These are phyloP conservation scores for Hypsizygus ulmarius DNA, from an alignment of 1,284 basidiomycete species.

Conservation along the genomic window DNA sequence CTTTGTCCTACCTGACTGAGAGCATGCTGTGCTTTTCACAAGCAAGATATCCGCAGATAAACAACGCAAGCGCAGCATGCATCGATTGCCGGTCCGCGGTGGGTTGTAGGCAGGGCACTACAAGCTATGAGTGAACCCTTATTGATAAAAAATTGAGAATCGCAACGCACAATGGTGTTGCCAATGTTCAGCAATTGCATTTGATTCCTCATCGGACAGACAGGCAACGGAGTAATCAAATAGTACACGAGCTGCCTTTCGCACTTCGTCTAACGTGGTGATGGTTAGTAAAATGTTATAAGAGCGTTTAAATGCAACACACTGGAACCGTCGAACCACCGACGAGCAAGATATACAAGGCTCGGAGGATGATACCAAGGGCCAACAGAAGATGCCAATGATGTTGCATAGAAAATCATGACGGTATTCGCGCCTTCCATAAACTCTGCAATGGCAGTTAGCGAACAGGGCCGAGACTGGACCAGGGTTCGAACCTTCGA, in stretches of 20 bases:
- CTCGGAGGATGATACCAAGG: constrained; percentile 61
- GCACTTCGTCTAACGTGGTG: constrained; percentile 57
- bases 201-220: constrained; percentile 66
- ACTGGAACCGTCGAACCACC: constrained; percentile 77
- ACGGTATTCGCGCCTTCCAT: constrained; percentile 66
- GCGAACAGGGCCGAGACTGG: constrained; percentile 10
- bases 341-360: constrained; percentile 66
- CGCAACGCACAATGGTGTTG: constrained; percentile 54
- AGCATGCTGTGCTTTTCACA: constrained; percentile 79
- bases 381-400: constrained; percentile 61
- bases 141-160: background rate
- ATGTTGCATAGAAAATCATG: constrained; percentile 74
- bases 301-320: constrained; percentile 23
- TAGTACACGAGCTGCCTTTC: constrained; percentile 69
- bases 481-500: constrained; percentile 51
- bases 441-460: constrained; percentile 44
- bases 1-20: constrained; percentile 58
- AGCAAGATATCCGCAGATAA: constrained; percentile 82
- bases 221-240: constrained; percentile 73
- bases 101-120: constrained; percentile 72
- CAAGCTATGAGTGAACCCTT: background rate
- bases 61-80: constrained; percentile 66
- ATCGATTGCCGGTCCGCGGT: constrained; percentile 52
- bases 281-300: constrained; percentile 4
- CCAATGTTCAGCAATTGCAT: constrained; percentile 63